Conservation (phyloP, 106 monocot species). For the Phalaenopsis equestris region DNA sequence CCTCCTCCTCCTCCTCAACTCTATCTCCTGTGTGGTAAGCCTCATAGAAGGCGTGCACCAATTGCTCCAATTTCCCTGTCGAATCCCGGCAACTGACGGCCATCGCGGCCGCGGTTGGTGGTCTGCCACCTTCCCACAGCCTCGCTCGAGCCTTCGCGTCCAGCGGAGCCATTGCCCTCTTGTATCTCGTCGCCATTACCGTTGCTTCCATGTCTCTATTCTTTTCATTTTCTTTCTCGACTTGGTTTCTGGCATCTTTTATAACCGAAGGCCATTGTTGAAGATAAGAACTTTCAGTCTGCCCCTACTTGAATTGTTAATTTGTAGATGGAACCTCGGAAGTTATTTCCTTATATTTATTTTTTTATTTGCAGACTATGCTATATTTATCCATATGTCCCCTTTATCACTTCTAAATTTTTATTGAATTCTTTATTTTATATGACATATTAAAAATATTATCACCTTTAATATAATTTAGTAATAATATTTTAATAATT, state of each 20-base stretch:
- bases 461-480: no score
- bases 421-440: no score
- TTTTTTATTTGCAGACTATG: no score
- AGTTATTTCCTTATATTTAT: no score
- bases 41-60: constrained; percentile 34
- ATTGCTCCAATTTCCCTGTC: constrained; percentile 28
- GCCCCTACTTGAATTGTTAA: not conserved
- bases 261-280: not conserved
- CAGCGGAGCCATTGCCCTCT: constrained; percentile 34
- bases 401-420: no score
- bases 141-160: not conserved
- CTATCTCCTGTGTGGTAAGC: not conserved
- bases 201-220: not conserved
- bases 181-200: constrained; percentile 4
- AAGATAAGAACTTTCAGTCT: no score
- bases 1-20: not conserved
- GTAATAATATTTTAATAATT: no score
- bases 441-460: no score
- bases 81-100: not conserved
- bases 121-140: constrained; percentile 6
- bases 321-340: not conserved
- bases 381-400: no score
- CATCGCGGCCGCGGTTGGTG: constrained; percentile 19
- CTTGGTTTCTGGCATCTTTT: not conserved
- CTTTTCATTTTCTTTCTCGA: not conserved